Percentiles rank a stretch among this genome's conserved stretches.
These are phyloP conservation scores for Lizonia empirigonia DNA, from an alignment of 2,329 filamentous ascomycete species.

Conservation along the genomic window DNA sequence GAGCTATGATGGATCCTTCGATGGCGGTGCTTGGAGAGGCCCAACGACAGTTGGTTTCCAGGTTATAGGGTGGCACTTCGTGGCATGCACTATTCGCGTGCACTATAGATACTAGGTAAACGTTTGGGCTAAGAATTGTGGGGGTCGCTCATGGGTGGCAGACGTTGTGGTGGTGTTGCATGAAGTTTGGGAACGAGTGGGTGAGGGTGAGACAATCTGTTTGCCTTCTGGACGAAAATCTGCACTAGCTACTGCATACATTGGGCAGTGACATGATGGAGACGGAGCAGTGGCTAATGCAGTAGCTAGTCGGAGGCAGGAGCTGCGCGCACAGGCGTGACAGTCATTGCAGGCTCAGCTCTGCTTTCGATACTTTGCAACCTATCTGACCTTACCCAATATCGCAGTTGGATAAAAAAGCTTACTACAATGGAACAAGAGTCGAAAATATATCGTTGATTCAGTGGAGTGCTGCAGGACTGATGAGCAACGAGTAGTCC, in stretches of 20 bases:
- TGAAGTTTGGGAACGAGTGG: too few species aligned
- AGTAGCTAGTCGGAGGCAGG: neutral
- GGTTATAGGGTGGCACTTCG: conserved; percentile 7
- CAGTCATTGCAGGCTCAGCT: neutral
- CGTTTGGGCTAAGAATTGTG: neutral
- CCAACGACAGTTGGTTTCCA: neutral
- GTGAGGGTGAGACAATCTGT: neutral
- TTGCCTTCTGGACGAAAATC: neutral
- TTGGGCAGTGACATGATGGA: neutral
- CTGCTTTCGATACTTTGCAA: neutral
- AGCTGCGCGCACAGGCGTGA: neutral
- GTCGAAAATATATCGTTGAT: neutral
- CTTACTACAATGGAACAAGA: neutral
- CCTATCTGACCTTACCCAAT: neutral
- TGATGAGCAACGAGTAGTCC: neutral
- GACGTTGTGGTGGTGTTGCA: neutral
- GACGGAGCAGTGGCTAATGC: neutral
- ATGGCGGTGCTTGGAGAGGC: neutral
- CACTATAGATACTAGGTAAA: neutral
- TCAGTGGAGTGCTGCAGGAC: neutral
- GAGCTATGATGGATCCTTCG: neutral
- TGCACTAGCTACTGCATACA: neutral
- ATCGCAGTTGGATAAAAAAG: neutral
- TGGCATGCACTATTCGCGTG: conserved; percentile 4
- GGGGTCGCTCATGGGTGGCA: neutral